Evolutionary conservation across 2,329 filamentous ascomycete genomes (phyloP).

Genomic region (Cadophora malorum): DNA sequence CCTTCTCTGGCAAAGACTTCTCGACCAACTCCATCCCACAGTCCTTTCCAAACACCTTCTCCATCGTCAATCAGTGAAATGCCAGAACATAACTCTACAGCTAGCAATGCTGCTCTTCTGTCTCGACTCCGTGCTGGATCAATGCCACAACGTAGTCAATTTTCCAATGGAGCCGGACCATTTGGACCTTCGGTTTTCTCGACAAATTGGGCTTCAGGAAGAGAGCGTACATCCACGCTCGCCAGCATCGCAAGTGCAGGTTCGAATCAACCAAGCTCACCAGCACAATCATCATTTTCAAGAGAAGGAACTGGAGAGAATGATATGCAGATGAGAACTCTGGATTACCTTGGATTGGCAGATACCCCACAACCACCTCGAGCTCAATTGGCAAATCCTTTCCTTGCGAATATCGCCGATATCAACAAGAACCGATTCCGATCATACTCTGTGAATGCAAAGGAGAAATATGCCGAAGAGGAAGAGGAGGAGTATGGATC

Average conservation of each 20-base stretch:
- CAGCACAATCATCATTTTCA: slow-evolving; percentile 84
- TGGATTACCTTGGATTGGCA: slow-evolving; percentile 94
- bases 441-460: slow-evolving; percentile 98
- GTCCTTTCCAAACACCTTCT: slow-evolving; percentile 78
- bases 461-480: slow-evolving; percentile 93
- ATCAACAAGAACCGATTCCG: slow-evolving; percentile 87
- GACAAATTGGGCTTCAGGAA: slow-evolving; percentile 81
- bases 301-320: slow-evolving; percentile 84
- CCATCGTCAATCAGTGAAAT: slow-evolving; percentile 59
- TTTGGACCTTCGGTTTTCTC: slow-evolving; percentile 91
- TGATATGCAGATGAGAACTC: slow-evolving; percentile 85
- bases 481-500: slow-evolving; percentile 73
- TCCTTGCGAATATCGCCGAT: slow-evolving; percentile 77
- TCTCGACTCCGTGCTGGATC: slow-evolving; percentile 90
- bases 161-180: slow-evolving; percentile 64
- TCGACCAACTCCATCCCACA: slow-evolving; percentile 84
- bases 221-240: slow-evolving; percentile 86
- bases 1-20: slow-evolving; percentile 74
- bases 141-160: slow-evolving; percentile 86
- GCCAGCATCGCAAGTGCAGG: slow-evolving; percentile 83
- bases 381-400: slow-evolving; percentile 75
- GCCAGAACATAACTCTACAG: slow-evolving; percentile 48
- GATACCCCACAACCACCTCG: slow-evolving; percentile 86
- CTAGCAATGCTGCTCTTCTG: slow-evolving; percentile 73
- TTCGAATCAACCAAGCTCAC: slow-evolving; percentile 89